Base-by-base conservation (phyloP, 352 stramenopile genomes). In the Pythium utonaiense region DNA sequence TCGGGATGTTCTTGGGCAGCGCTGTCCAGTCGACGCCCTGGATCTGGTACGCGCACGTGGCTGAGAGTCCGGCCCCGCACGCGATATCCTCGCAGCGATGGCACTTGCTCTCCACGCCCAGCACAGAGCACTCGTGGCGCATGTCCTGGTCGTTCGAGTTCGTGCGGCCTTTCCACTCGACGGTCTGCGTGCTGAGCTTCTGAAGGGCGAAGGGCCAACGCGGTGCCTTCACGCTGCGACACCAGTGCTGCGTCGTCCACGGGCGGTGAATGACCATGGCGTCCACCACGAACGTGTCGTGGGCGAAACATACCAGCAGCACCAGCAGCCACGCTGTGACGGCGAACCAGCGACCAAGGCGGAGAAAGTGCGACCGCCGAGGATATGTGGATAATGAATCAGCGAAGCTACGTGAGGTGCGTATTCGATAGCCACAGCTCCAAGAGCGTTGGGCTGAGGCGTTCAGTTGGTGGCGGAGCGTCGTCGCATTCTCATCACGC, bases 161-260 rank as follows among this genome's bases (percentile, higher is more conserved):
- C 36, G 73, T 75, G 31, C 93, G 76, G 31, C 90, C 91, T 45
- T 98, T 95, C 62, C 74, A 89, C 71, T 97, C 91, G 64, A 97
- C 70, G 12, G 53, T 68, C 62, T 97, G 87, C 2, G 47, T 40
- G 3, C 41, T 19, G 21, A 64, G 68, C 69, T 98, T 98, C 58
- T 90, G 78, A 73, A 98, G 98, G 16, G 93, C 89, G 58, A 98
- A 98, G 13, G 96, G 96, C 90, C 91, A 99, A 14, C 82, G 69
- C 21, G 93, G 91, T 16, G 78, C 66, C 42, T 79, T 71, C 7
- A 97, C 88, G 57, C 71, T 91, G 33, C 82, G 64, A 55, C 95
- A 98, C 86, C 89, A 97, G 17, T 76, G 74, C 74, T 95, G 77
- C 8, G 72, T 84, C 0, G 79, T 97, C 89, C 89, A 97, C 9